Evolutionary conservation across 2,329 filamentous ascomycete genomes (phyloP).

Genomic region (Verticillium dahliae): DNA sequence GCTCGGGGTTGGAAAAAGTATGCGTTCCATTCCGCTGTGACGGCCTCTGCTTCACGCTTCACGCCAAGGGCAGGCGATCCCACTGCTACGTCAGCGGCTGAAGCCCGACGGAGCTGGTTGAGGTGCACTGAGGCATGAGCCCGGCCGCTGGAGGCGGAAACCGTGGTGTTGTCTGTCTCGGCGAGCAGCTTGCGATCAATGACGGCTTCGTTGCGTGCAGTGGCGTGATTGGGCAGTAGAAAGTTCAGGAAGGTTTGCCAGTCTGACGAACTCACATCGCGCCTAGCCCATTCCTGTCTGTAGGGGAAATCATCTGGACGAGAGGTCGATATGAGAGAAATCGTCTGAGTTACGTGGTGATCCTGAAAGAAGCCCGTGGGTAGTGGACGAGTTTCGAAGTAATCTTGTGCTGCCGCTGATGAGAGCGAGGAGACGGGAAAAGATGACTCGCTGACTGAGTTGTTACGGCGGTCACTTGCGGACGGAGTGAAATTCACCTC

Average conservation of each 20-base stretch:
- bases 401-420: constrained; percentile 29
- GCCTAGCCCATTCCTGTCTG: constrained; percentile 25
- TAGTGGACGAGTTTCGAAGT: constrained; percentile 39
- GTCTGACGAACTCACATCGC: constrained; percentile 43
- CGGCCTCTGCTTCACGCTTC: constrained; percentile 14
- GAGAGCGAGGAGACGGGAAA: background rate
- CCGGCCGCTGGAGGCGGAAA: constrained; percentile 17
- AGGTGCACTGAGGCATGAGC: constrained; percentile 35
- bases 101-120: constrained; percentile 20
- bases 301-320: constrained; percentile 38
- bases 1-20: constrained; percentile 44
- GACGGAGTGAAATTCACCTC: constrained; percentile 45
- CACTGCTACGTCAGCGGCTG: constrained; percentile 14
- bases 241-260: constrained; percentile 56
- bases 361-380: constrained; percentile 8
- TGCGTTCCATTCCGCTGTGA: constrained; percentile 48
- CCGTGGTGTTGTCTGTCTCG: constrained; percentile 22
- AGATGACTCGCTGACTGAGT: constrained; percentile 9
- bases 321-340: constrained; percentile 27
- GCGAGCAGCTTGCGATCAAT: constrained; percentile 41
- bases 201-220: constrained; percentile 36
- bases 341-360: constrained; percentile 20
- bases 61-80: background rate
- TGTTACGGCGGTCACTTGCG: constrained; percentile 32
- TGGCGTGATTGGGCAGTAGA: constrained; percentile 42